Evolutionary conservation across 192 early-diverging fungal genomes (phyloP).

Genomic region (Entomortierella beljakovae): DNA sequence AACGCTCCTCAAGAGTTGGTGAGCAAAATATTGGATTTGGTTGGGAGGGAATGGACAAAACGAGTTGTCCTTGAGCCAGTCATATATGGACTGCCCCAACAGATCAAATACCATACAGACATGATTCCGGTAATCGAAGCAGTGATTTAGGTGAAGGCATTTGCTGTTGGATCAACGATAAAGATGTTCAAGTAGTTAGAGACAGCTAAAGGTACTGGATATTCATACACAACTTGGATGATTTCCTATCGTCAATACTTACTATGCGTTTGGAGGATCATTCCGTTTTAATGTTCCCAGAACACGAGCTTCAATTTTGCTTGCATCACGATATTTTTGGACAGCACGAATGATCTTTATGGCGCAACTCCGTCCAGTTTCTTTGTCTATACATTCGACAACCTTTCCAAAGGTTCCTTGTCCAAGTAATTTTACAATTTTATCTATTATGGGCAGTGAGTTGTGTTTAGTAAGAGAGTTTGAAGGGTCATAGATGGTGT

Average conservation of each 20-base stretch:
- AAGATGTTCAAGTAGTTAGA: no score
- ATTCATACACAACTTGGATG: no score
- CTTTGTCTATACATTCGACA: constrained; percentile 83
- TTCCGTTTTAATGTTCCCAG: constrained; percentile 79
- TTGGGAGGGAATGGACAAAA: constrained; percentile 91
- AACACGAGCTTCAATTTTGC: constrained; percentile 88
- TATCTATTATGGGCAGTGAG: constrained; percentile 60
- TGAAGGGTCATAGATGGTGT: no score
- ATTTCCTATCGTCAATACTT: constrained; percentile 58
- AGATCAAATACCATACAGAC: constrained; percentile 99
- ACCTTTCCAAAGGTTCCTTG: constrained; percentile 99
- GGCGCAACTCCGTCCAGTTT: constrained; percentile 69
- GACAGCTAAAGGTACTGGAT: background rate
- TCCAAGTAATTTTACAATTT: constrained; percentile 87
- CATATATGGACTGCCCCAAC: constrained; percentile 88
- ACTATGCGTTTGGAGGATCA: constrained; percentile 87
- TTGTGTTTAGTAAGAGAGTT: background rate
- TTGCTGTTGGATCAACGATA: constrained; percentile 60
- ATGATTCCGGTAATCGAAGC: constrained; percentile 92
- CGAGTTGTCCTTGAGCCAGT: constrained; percentile 92
- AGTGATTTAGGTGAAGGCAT: constrained; percentile 89
- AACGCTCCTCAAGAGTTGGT: constrained; percentile 87
- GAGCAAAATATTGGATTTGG: constrained; percentile 88
- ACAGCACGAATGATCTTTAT: constrained; percentile 96
- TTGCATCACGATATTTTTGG: constrained; percentile 95